A percentile compares a stretch with the other conserved stretches of the same genome.
phyloP scores from a whole-genome alignment of 768 basidiomycete species.

The Cyclocybe cylindracea region DNA sequence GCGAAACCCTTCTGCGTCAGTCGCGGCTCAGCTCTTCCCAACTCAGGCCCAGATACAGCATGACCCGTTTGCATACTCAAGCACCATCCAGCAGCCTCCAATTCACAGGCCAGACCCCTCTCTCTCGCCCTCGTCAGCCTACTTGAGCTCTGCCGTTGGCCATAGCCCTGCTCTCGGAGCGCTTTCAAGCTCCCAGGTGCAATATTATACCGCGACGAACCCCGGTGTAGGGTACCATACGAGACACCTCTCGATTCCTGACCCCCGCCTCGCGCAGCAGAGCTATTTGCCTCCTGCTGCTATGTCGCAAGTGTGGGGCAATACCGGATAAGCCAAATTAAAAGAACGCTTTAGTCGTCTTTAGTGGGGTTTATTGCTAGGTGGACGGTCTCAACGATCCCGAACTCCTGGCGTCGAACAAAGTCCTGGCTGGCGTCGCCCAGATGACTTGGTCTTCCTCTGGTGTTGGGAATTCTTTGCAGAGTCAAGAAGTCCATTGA shows the following conservation, averaged over 20 bases:
- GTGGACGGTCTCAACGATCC: too few relatives aligned
- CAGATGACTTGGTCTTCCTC: too few relatives aligned
- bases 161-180: constrained; percentile 4
- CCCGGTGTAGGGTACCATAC: constrained; percentile 20
- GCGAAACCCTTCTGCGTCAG: constrained; percentile 28
- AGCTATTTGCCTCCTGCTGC: constrained; percentile 22
- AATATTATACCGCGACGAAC: constrained; percentile 12
- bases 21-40: constrained; percentile 21
- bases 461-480: too few relatives aligned
- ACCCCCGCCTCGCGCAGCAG: constrained; percentile 24
- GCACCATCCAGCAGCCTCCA: constrained; percentile 18
- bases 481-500: too few relatives aligned
- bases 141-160: constrained; percentile 13
- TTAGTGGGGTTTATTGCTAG: not conserved
- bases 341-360: constrained; percentile 1
- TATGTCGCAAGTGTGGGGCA: constrained; percentile 36
- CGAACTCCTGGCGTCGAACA: too few relatives aligned
- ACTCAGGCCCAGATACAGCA: constrained; percentile 20
- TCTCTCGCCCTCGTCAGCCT: constrained; percentile 13
- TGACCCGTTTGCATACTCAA: constrained; percentile 29
- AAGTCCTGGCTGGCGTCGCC: too few relatives aligned
- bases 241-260: constrained; percentile 29
- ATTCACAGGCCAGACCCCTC: constrained; percentile 24
- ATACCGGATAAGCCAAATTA: constrained; percentile 24
- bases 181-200: constrained; percentile 5